A percentile compares a stretch with the other conserved stretches of the same genome.
phyloP scores from a whole-genome alignment of 371 early-diverging fungal species.

The Lichtheimia corymbifera region DNA sequence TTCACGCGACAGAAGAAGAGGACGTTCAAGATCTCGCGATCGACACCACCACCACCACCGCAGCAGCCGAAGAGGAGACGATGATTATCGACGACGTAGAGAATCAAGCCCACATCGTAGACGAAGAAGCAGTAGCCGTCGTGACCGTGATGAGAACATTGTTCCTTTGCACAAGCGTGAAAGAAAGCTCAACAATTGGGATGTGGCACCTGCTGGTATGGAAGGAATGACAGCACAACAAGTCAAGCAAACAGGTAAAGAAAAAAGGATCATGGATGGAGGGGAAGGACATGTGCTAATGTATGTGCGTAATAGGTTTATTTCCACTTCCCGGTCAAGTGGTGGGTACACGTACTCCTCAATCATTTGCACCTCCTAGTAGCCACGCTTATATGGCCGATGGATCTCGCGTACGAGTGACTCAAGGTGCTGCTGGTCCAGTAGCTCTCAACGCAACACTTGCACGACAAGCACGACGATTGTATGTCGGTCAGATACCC shows the following conservation, averaged over 20 bases:
- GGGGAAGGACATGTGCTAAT: not conserved
- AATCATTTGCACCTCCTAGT: constrained; percentile 56
- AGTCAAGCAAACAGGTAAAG: constrained; percentile 86
- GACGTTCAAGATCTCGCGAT: constrained; percentile 34
- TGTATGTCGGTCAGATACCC: constrained; percentile 95
- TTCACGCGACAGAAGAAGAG: constrained; percentile 38
- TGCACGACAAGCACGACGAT: constrained; percentile 75
- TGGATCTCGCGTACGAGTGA: constrained; percentile 34
- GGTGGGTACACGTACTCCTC: constrained; percentile 63
- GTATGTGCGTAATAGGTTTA: constrained; percentile 50
- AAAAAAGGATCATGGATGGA: not conserved
- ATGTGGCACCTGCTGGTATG: constrained; percentile 90
- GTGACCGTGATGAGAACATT: constrained; percentile 53
- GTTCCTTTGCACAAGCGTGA: constrained; percentile 80
- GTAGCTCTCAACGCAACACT: constrained; percentile 35
- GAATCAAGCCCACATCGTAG: constrained; percentile 39
- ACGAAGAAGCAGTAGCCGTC: constrained; percentile 37
- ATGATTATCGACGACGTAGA: constrained; percentile 40
- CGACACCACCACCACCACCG: constrained; percentile 15
- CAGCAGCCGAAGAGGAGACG: constrained; percentile 29
- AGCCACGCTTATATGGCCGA: constrained; percentile 44
- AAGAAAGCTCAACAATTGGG: constrained; percentile 90
- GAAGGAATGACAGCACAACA: constrained; percentile 87
- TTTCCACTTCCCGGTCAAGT: constrained; percentile 93
- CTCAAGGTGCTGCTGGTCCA: constrained; percentile 51